Conservation (phyloP, 2,329 filamentous ascomycete genomes). For the Colletotrichum lentis region DNA sequence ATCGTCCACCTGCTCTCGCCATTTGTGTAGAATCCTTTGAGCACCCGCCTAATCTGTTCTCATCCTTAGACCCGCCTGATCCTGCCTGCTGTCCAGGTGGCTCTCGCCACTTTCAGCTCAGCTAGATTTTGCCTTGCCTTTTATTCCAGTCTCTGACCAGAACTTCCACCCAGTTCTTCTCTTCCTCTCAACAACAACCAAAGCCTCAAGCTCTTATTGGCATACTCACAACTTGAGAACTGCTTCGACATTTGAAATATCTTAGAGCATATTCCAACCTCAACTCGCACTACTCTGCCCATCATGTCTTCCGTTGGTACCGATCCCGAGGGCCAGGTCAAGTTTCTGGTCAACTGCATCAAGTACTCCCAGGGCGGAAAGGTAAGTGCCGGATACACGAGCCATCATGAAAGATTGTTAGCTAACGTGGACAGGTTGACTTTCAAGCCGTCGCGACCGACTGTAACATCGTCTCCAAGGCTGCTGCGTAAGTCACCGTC, state of each 20-base stretch:
- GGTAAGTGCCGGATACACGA: constrained; percentile 51
- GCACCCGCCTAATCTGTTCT: neutral
- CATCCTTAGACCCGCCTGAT: neutral
- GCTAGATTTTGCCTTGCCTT: neutral
- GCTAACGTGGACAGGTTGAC: constrained; percentile 61
- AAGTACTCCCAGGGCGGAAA: constrained; percentile 66
- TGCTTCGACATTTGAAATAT: neutral
- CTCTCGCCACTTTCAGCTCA: neutral
- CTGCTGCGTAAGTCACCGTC: constrained; percentile 68
- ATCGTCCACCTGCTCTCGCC: neutral
- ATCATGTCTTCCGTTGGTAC: constrained; percentile 38
- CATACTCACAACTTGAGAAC: neutral
- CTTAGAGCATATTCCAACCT: neutral
- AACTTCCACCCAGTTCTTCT: neutral
- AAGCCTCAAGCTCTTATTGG: neutral
- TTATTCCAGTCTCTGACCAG: neutral
- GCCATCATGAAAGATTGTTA: neutral
- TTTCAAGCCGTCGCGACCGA: constrained; percentile 71
- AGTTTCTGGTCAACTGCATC: constrained; percentile 73
- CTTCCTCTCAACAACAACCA: neutral
- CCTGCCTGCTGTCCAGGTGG: neutral
- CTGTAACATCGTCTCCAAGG: constrained; percentile 69
- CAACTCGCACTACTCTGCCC: neutral
- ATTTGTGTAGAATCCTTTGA: constrained; percentile 6
- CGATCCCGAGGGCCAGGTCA: constrained; percentile 65